These are phyloP conservation scores for Collybia sordida DNA, from an alignment of 768 basidiomycete genomes.

Conservation along the genomic window DNA sequence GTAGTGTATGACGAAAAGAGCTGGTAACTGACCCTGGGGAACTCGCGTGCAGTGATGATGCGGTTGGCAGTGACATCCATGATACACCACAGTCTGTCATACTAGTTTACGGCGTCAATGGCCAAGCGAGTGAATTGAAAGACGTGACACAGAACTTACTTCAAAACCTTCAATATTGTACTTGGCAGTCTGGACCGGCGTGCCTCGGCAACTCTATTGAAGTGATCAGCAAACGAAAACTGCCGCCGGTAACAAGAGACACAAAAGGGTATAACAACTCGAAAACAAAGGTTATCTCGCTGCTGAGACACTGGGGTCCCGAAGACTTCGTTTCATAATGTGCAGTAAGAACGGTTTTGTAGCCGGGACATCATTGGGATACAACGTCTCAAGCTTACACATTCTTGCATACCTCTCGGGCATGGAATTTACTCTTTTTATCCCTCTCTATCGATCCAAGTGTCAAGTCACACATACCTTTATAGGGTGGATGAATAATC, in stretches of 20 bases:
- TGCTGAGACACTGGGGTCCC: too few species aligned
- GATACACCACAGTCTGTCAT: slow-evolving; percentile 70
- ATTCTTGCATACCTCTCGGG: too few species aligned
- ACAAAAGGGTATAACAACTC: slow-evolving; percentile 32
- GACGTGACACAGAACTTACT: slow-evolving; percentile 32
- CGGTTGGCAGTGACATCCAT: slow-evolving; percentile 50
- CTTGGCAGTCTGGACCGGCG: slow-evolving; percentile 49
- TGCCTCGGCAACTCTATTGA: slow-evolving; percentile 66
- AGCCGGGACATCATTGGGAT: too few species aligned
- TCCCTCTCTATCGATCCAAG: too few species aligned
- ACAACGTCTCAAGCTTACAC: too few species aligned
- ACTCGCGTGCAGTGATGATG: slow-evolving; percentile 68
- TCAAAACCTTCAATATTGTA: slow-evolving; percentile 65
- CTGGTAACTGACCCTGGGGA: slow-evolving; percentile 45
- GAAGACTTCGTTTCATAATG: too few species aligned
- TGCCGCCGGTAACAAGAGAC: slow-evolving; percentile 23
- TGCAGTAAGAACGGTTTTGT: too few species aligned
- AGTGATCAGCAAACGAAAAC: too few species aligned
- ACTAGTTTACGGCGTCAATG: slow-evolving; percentile 31
- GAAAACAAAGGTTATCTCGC: too few species aligned
- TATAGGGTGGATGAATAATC: slow-evolving; percentile 66
- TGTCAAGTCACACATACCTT: slow-evolving; percentile 57
- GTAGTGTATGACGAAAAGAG: not conserved
- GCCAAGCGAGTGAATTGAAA: not conserved
- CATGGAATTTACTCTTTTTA: too few species aligned